A percentile compares a stretch with the other conserved stretches of the same genome.
Conservation (phyloP, 1,284 basidiomycete species). For the Ustilago sp. region DNA sequence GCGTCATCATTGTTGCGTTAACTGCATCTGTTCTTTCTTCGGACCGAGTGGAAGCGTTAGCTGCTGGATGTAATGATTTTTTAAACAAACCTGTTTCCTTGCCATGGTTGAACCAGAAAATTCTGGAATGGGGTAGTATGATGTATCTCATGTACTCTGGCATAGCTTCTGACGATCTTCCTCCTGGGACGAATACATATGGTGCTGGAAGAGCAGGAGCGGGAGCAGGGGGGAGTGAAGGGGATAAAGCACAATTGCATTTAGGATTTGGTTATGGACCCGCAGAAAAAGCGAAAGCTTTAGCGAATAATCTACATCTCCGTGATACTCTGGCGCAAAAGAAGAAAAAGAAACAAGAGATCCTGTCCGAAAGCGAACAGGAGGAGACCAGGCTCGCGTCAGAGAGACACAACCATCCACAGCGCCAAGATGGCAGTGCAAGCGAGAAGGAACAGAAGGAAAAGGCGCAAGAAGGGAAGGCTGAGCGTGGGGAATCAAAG, state of each 20-base stretch:
- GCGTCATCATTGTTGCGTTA: slow-evolving; percentile 97
- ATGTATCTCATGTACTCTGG: slow-evolving; percentile 67
- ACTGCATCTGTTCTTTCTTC: slow-evolving; percentile 92
- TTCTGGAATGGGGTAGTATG: slow-evolving; percentile 90
- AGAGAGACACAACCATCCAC: neutral
- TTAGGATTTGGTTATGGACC: slow-evolving; percentile 50
- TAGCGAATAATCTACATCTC: slow-evolving; percentile 53
- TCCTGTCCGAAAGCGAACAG: neutral
- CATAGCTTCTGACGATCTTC: slow-evolving; percentile 31
- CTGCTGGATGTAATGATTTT: slow-evolving; percentile 98
- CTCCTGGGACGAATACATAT: neutral
- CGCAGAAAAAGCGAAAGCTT: slow-evolving; percentile 45
- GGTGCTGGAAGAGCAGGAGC: too few species aligned
- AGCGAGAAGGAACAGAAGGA: too few species aligned
- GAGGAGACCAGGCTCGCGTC: slow-evolving; percentile 9
- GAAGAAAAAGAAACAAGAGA: slow-evolving; percentile 39
- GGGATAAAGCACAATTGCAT: slow-evolving; percentile 41
- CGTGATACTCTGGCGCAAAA: slow-evolving; percentile 27
- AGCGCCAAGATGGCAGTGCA: neutral
- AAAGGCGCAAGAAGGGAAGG: too few species aligned
- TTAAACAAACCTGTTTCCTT: slow-evolving; percentile 96
- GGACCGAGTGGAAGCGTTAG: slow-evolving; percentile 93
- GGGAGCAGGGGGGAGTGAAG: neutral
- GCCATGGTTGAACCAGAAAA: slow-evolving; percentile 96
- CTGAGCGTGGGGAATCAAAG: too few species aligned